Conservation (phyloP, 768 basidiomycete genomes). For the Termitomyces sp. region DNA sequence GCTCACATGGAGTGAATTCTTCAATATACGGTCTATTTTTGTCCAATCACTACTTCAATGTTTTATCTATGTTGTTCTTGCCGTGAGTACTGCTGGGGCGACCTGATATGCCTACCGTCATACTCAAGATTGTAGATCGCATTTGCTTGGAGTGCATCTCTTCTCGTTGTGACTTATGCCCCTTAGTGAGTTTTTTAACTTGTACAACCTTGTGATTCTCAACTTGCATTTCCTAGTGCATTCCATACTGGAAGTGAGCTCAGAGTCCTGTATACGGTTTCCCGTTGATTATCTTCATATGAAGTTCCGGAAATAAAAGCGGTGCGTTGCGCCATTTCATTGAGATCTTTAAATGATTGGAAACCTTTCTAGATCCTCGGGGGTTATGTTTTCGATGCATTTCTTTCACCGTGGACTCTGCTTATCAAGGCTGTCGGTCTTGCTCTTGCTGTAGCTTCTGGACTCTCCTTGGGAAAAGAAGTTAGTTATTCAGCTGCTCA, state of each 20-base stretch:
- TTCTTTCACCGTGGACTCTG: conserved; percentile 82
- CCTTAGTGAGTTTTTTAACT: conserved; percentile 48
- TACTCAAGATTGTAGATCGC: conserved; percentile 33
- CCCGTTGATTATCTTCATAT: not conserved
- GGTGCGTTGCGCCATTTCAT: conserved; percentile 27
- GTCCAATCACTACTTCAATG: conserved; percentile 60
- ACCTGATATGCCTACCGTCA: not conserved
- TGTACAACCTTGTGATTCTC: not conserved
- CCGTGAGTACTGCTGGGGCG: conserved; percentile 35
- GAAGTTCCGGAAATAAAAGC: conserved; percentile 78
- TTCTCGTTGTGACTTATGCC: conserved; percentile 60
- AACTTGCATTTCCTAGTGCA: conserved; percentile 35
- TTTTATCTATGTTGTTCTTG: conserved; percentile 56
- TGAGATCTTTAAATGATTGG: not conserved
- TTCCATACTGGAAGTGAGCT: conserved; percentile 77
- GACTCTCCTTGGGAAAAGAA: conserved; percentile 82
- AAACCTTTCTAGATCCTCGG: conserved; percentile 54
- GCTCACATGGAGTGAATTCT: conserved; percentile 61
- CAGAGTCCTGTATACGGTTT: not conserved
- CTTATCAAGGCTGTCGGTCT: conserved; percentile 81
- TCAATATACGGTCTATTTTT: conserved; percentile 48
- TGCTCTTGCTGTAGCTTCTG: conserved; percentile 80
- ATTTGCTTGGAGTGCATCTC: conserved; percentile 59
- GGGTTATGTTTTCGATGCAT: conserved; percentile 83
- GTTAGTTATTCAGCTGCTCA: conserved; percentile 28